Evolutionary conservation across 495 filamentous ascomycete genomes (phyloP).

Genomic region (Hypoxylon lienhwacheense): DNA sequence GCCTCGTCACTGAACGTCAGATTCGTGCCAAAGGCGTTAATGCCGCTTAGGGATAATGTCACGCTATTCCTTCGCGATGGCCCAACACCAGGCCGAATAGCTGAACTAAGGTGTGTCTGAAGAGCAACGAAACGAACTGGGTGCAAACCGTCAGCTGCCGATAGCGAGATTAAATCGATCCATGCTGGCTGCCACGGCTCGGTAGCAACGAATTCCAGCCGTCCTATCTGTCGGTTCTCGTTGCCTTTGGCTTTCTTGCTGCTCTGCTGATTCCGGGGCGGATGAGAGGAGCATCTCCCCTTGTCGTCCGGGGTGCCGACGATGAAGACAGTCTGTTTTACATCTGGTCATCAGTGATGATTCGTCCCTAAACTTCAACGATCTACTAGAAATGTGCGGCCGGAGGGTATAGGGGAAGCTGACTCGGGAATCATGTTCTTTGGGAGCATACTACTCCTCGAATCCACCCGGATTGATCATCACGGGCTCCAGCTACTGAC

Average conservation of each 20-base stretch:
- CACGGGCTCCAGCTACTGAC: slow-evolving; percentile 20
- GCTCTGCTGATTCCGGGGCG: slow-evolving; percentile 45
- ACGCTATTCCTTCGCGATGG: slow-evolving; percentile 25
- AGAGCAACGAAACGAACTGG: slow-evolving; percentile 44
- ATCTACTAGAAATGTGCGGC: background rate
- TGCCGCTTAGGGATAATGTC: slow-evolving; percentile 16
- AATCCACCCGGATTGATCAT: background rate
- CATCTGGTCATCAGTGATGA: slow-evolving; percentile 5
- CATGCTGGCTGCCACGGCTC: slow-evolving; percentile 48
- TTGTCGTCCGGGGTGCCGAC: slow-evolving; percentile 48
- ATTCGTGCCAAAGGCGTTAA: slow-evolving; percentile 30
- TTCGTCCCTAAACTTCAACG: background rate
- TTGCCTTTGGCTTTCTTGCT: slow-evolving; percentile 31
- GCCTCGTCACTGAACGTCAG: slow-evolving; percentile 38
- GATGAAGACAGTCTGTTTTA: slow-evolving; percentile 49
- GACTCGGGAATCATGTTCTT: slow-evolving; percentile 1
- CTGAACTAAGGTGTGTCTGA: slow-evolving; percentile 36
- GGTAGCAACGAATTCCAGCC: slow-evolving; percentile 31
- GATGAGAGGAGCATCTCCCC: slow-evolving; percentile 51
- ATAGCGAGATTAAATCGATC: slow-evolving; percentile 43
- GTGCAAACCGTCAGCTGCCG: slow-evolving; percentile 32
- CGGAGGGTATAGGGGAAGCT: slow-evolving; percentile 3
- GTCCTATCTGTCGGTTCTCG: slow-evolving; percentile 11
- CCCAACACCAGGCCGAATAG: slow-evolving; percentile 15
- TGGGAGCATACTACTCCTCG: slow-evolving; percentile 11